Base-by-base conservation (phyloP, 2,329 filamentous ascomycete genomes). In the Monosporascus sp. region DNA sequence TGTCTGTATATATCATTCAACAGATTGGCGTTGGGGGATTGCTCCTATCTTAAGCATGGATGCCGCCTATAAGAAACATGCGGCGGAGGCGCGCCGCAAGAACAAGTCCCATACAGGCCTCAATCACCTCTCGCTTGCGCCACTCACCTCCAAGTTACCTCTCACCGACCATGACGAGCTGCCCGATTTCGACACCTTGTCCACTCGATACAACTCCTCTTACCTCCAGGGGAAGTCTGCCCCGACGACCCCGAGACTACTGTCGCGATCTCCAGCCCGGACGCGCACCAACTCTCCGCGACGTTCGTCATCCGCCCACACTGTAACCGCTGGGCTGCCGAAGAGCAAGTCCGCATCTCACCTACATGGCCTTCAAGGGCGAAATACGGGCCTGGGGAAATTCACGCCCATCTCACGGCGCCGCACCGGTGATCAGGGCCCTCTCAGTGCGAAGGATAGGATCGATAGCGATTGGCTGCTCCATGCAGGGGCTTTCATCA, bases 301-400 rank as follows among this genome's bases (percentile, higher is more conserved):
- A 54, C 73, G 74, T 58, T 70, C 66, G 17, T 63, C 71, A 50
- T 74, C 72, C 17, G 67, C 67, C 37, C 67, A 72, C 11, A 62
- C 65, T 44, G 53, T 55, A 41, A 54, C 55, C 49, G 57, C 62
- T 53, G 61, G 71, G 11, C 66, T 85, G 7, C 67, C 75, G 31
- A 87, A 85, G 70, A 85, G 82, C 70, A 86, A 84, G 68, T 87
- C 84, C 1, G 78, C 82, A 44, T 79, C 78, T 1, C 78, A 87
- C 48, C 74, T 87, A 31, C 60, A 67, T 22, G 54, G 55, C 8
- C 59, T 63, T 31, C 60, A 60, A 38, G 58, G 59, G 35, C 58
- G 57, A 41, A 62, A 60, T 52, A 54, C 60, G 46, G 54, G 58
- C 37, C 52, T 55, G 47, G 60, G 58, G 45, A 52, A 57, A 38